phyloP scores from a whole-genome alignment of 129 eudicot species.

The sunflower (Helianthus annuus) region DNA sequence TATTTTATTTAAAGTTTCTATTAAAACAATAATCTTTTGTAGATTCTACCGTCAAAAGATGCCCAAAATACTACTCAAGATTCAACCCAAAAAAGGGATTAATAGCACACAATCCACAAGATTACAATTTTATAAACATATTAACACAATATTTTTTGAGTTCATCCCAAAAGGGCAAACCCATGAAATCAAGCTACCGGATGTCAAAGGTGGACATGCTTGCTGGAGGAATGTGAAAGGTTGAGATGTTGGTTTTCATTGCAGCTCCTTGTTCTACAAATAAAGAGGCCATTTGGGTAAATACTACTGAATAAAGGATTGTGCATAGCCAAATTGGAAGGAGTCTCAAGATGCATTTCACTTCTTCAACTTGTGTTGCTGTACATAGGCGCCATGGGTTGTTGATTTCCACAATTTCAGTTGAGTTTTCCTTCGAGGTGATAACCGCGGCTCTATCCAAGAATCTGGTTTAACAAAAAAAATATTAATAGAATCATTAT shows the following conservation, averaged over 20 bases:
- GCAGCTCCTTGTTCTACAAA: conserved; percentile 97
- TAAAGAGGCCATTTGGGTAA: conserved; percentile 84
- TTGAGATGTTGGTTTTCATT: conserved; percentile 56
- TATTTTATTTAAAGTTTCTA: too few relatives aligned
- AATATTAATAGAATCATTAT: background rate
- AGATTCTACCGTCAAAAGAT: too few relatives aligned
- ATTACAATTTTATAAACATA: too few relatives aligned
- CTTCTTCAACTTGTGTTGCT: conserved; percentile 91
- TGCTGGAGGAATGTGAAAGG: conserved; percentile 87
- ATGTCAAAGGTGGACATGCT: conserved; percentile 89
- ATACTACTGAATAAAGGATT: conserved; percentile 77
- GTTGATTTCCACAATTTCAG: conserved; percentile 2
- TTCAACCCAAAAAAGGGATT: too few relatives aligned
- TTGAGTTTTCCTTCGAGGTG: conserved; percentile 41
- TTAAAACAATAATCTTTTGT: too few relatives aligned
- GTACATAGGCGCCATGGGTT: conserved; percentile 68
- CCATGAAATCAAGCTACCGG: too few relatives aligned
- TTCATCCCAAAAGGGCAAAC: too few relatives aligned
- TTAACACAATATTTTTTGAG: too few relatives aligned
- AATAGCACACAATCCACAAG: too few relatives aligned
- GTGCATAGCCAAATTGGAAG: conserved; percentile 96
- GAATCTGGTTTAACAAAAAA: conserved; percentile 43
- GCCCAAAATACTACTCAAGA: too few relatives aligned
- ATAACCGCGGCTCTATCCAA: conserved; percentile 78
- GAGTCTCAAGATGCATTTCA: conserved; percentile 87